Base-by-base conservation (phyloP, 2,329 filamentous ascomycete genomes). In the Lecanicillium sp. region DNA sequence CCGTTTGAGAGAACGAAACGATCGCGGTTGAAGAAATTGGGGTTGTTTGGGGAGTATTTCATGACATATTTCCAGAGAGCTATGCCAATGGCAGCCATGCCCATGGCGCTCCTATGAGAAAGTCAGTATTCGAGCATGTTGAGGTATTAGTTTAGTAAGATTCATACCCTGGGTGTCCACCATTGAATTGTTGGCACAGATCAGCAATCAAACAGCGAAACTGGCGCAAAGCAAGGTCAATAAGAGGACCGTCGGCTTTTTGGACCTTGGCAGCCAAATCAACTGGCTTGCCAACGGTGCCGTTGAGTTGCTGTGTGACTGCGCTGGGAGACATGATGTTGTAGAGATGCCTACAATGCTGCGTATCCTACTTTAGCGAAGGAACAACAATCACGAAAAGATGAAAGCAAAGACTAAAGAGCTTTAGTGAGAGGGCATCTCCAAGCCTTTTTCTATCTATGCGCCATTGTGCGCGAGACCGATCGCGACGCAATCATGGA, bases 141-240 rank as follows among this genome's bases (percentile, higher is more conserved):
- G n/a, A 14, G 29, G 37, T 28, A 39, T 11, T 25, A 25, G 22
- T 17, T 29, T 2, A 6, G n/a, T 30, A 9, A n/a, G 19, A 42
- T 65, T 48, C n/a, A n/a, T 62, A 79, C 73, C 79, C 80, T 14
- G 79, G 80, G 51, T 84, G 80, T 0, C 80, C 80, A 27, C 78
- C 78, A 45, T 75, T 75, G 57, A 82, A 85, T 46, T 84, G 79
- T 53, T 84, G 70, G 49, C 78, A 83, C 3, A 85, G 58, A 52
- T 85, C 80, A 32, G 80, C 77, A 42, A 84, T 78, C 20, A 84
- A 58, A 35, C 73, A 61, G 39, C 80, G 65, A 51, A 82, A 81
- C 5, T 72, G 73, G 48, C 68, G 70, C 36, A 83, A 57, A 2
- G 80, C 73, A 15, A 71, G 52, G 35, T 77, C 67, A 37, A 56